Evolutionary conservation across 2,329 filamentous ascomycete genomes (phyloP).

Genomic region (Bipolaris gigantea): DNA sequence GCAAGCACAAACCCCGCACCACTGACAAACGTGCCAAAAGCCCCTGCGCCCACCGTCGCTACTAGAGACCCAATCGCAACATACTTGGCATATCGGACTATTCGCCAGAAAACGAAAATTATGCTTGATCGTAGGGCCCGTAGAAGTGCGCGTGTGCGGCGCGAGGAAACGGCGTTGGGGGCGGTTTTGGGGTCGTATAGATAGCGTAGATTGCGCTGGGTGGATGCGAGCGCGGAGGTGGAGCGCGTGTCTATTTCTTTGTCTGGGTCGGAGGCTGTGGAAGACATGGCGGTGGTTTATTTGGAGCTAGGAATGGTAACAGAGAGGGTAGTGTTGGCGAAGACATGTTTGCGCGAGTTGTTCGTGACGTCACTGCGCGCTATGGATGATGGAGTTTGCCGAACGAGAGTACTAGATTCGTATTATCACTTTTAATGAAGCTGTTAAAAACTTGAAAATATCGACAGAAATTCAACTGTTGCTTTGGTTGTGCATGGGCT

Average conservation of each 20-base stretch:
- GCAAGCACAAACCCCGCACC: conserved; percentile 49
- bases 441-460: not conserved
- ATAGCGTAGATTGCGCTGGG: conserved; percentile 42
- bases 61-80: conserved; percentile 47
- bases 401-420: too few species aligned
- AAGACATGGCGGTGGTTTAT: conserved; percentile 1
- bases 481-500: too few species aligned
- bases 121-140: conserved; percentile 43
- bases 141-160: conserved; percentile 46
- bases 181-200: conserved; percentile 41
- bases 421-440: too few species aligned
- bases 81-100: conserved; percentile 50
- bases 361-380: too few species aligned
- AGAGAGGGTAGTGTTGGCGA: not conserved
- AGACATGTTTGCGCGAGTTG: too few species aligned
- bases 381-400: too few species aligned
- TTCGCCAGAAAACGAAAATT: conserved; percentile 49
- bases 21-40: conserved; percentile 41
- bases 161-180: conserved; percentile 31
- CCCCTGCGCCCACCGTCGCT: conserved; percentile 45
- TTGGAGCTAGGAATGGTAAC: not conserved
- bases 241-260: conserved; percentile 27
- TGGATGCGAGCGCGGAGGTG: conserved; percentile 29
- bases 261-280: conserved; percentile 3
- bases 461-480: too few species aligned